Evolutionary conservation across 116 monocot species (phyloP).

Genomic region (Cymodocea nodosa): DNA sequence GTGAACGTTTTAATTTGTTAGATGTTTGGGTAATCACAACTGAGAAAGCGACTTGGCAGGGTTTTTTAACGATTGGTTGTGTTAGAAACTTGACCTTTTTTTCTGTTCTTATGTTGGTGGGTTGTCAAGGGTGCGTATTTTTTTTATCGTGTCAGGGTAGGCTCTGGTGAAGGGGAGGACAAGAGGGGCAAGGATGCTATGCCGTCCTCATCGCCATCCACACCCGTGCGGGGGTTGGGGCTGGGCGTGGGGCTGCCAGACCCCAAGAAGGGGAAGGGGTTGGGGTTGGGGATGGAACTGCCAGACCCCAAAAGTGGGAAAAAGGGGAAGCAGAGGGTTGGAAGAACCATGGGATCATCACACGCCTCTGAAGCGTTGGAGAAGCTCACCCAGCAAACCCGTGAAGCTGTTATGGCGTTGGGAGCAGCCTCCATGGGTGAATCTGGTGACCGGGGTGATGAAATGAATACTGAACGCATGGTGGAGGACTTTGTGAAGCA

Average conservation of each 20-base stretch:
- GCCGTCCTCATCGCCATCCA: constrained; percentile 9
- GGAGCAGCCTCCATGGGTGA: constrained; percentile 40
- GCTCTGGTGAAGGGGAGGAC: constrained; percentile 1
- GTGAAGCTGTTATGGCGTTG: constrained; percentile 59
- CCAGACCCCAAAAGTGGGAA: constrained; percentile 24
- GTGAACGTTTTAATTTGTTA: neutral
- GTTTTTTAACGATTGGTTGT: neutral
- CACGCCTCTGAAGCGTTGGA: constrained; percentile 80
- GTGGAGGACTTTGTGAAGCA: constrained; percentile 87
- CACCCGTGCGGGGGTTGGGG: constrained; percentile 27
- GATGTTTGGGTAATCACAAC: neutral
- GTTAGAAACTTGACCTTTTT: neutral
- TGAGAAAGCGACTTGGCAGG: neutral
- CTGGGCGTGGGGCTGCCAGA: constrained; percentile 58
- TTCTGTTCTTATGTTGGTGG: neutral
- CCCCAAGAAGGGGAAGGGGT: constrained; percentile 23
- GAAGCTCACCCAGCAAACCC: constrained; percentile 70
- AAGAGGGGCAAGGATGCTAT: constrained; percentile 3
- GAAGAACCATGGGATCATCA: constrained; percentile 5
- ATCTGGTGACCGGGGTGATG: constrained; percentile 10
- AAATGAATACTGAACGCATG: constrained; percentile 45
- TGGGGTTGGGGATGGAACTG: constrained; percentile 53
- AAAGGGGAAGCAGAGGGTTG: constrained; percentile 20
- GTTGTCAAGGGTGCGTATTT: neutral
- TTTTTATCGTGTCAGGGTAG: neutral